A percentile compares a stretch with the other conserved stretches of the same genome.
These are phyloP conservation scores for Haematococcus lacustris DNA, from an alignment of 139 green algal genomes.

Conservation along the genomic window DNA sequence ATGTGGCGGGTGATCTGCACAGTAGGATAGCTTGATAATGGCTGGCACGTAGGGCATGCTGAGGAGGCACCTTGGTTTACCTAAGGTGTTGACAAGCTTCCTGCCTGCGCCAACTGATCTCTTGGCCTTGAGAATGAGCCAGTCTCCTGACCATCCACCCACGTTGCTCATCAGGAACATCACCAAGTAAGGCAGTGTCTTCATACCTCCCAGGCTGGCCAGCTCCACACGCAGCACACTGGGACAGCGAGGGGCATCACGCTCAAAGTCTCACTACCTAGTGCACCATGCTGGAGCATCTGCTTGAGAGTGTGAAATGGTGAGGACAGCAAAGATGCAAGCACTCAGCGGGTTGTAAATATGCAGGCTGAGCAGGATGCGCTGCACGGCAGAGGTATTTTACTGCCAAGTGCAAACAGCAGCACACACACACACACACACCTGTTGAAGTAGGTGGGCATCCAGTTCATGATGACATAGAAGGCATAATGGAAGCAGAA, in stretches of 20 bases:
- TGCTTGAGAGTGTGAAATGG: too few relatives aligned
- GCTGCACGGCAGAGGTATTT: too few relatives aligned
- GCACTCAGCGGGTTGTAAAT: too few relatives aligned
- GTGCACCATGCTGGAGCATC: too few relatives aligned
- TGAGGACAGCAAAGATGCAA: too few relatives aligned
- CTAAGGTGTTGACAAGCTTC: conserved; percentile 86
- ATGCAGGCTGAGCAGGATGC: too few relatives aligned
- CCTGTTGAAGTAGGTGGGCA: conserved; percentile 93
- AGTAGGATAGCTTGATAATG: not conserved
- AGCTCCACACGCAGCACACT: conserved; percentile 73
- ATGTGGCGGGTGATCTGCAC: not conserved
- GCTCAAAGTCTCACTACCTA: too few relatives aligned
- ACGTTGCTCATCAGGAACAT: conserved; percentile 88
- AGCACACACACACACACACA: conserved; percentile 9
- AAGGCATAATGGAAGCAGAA: conserved; percentile 98
- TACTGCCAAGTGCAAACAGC: too few relatives aligned
- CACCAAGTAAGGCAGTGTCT: conserved; percentile 85
- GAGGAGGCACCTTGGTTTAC: too few relatives aligned
- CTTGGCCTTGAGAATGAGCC: conserved; percentile 58
- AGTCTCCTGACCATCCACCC: conserved; percentile 77
- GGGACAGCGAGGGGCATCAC: too few relatives aligned
- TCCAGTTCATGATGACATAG: conserved; percentile 98
- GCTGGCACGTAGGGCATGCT: too few relatives aligned
- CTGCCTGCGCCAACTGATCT: conserved; percentile 51
- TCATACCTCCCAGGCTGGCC: conserved; percentile 56